Percentiles rank a stretch among this genome's conserved stretches.
Conservation (phyloP, 208 protist genomes). For the Trypanosomatidae sp. region DNA sequence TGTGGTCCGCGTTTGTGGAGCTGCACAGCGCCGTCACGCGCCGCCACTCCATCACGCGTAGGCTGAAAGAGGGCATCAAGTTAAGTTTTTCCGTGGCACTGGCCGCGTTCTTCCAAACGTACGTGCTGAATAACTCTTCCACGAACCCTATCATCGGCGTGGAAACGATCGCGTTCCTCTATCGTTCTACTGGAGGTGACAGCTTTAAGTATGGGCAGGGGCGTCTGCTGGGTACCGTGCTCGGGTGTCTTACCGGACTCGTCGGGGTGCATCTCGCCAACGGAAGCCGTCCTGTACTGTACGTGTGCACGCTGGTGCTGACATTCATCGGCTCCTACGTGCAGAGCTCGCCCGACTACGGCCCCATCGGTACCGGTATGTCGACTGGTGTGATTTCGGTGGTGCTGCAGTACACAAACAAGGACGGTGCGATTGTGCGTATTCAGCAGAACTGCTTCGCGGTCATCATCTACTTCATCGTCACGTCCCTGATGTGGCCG, state of each 20-base stretch:
- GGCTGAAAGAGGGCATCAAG: conserved; percentile 86
- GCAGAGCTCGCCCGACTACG: conserved; percentile 60
- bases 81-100: conserved; percentile 69
- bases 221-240: conserved; percentile 82
- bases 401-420: conserved; percentile 64
- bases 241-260: conserved; percentile 69
- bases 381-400: conserved; percentile 83
- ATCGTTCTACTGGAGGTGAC: conserved; percentile 72
- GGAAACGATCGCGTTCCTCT: conserved; percentile 83
- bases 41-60: conserved; percentile 65
- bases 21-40: conserved; percentile 42
- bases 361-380: conserved; percentile 70
- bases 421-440: conserved; percentile 64
- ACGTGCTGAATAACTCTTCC: conserved; percentile 51
- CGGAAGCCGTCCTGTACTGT: conserved; percentile 53
- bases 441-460: conserved; percentile 91
- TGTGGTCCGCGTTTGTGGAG: conserved; percentile 37
- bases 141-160: conserved; percentile 71
- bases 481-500: conserved; percentile 81
- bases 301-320: conserved; percentile 55
- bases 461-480: conserved; percentile 85
- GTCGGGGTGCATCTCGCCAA: conserved; percentile 67
- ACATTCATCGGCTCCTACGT: conserved; percentile 79
- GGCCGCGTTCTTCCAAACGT: conserved; percentile 77
- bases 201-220: conserved; percentile 84